A percentile compares a stretch with the other conserved stretches of the same genome.
Evolutionary conservation across 345 rosid species (phyloP).

Genomic region (Gossypium anomalum): DNA sequence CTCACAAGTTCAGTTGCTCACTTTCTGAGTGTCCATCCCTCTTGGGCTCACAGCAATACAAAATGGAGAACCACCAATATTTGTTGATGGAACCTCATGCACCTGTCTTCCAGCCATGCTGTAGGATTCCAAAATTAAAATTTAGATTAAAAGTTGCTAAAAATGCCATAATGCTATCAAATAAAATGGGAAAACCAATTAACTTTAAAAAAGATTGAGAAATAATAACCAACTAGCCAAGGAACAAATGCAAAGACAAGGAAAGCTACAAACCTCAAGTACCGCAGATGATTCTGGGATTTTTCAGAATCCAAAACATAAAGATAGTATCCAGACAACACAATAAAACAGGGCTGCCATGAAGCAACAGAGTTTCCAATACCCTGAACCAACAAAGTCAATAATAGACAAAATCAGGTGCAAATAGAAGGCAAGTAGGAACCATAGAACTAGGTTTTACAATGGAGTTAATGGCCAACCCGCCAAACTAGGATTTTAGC

Average conservation of each 20-base stretch:
- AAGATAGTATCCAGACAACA: conserved; percentile 76
- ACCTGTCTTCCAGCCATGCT: conserved; percentile 96
- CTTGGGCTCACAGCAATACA: conserved; percentile 79
- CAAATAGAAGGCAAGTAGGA: conserved; percentile 25
- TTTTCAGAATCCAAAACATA: conserved; percentile 77
- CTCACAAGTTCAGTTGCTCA: conserved; percentile 25
- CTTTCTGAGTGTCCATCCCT: conserved; percentile 76
- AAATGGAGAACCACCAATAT: conserved; percentile 79
- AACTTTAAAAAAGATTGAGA: not conserved
- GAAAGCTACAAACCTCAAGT: conserved; percentile 59
- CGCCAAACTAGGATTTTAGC: conserved; percentile 91
- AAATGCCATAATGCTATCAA: conserved; percentile 1
- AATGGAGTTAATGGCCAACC: conserved; percentile 38
- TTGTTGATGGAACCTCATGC: conserved; percentile 67
- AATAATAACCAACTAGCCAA: not conserved
- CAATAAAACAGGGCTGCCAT: conserved; percentile 91
- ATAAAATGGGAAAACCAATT: not conserved
- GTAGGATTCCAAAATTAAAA: conserved; percentile 33
- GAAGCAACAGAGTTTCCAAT: conserved; percentile 88
- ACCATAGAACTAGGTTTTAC: conserved; percentile 22
- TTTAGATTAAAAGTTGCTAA: conserved; percentile 9
- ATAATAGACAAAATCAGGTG: conserved; percentile 9
- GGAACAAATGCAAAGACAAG: conserved; percentile 13
- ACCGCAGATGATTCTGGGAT: conserved; percentile 76
- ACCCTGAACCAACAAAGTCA: conserved; percentile 50